phyloP scores from a whole-genome alignment of 768 basidiomycete genomes.

The Rubroboletus satanas region DNA sequence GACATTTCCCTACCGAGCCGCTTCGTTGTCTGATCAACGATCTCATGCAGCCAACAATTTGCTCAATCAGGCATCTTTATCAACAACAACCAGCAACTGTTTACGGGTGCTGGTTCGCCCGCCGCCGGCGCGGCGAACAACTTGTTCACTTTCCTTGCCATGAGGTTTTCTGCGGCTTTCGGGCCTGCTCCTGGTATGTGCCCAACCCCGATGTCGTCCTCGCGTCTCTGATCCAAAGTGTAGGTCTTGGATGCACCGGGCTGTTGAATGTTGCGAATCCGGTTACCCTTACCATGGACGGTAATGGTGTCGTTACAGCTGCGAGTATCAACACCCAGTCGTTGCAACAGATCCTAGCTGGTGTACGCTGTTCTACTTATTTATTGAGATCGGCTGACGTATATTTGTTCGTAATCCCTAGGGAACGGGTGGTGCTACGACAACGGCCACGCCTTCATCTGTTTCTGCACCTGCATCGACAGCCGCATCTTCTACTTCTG shows the following conservation, averaged over 20 bases:
- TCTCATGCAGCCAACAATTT: slow-evolving; percentile 18
- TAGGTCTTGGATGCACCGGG: slow-evolving; percentile 22
- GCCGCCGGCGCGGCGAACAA: slow-evolving; percentile 20
- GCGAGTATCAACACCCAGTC: slow-evolving; percentile 21
- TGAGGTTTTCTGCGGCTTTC: slow-evolving; percentile 25
- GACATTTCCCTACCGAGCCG: not conserved
- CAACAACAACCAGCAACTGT: slow-evolving; percentile 19
- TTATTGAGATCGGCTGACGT: not conserved
- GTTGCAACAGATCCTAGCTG: slow-evolving; percentile 16
- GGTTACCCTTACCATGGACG: slow-evolving; percentile 22
- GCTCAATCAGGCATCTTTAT: slow-evolving; percentile 23
- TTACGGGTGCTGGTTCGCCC: slow-evolving; percentile 18
- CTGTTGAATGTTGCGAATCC: slow-evolving; percentile 24
- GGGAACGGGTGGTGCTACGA: not conserved
- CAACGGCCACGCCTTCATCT: not conserved
- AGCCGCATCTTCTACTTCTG: not conserved
- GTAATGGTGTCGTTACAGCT: slow-evolving; percentile 25
- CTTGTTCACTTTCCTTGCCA: slow-evolving; percentile 28
- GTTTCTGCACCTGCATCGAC: not conserved
- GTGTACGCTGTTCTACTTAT: not conserved
- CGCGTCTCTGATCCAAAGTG: not conserved
- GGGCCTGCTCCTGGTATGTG: slow-evolving; percentile 24
- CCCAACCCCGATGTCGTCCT: not conserved
- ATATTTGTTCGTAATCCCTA: not conserved
- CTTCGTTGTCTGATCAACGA: not conserved